These are phyloP conservation scores for Psilocybe cubensis DNA, from an alignment of 768 basidiomycete genomes.

Conservation along the genomic window DNA sequence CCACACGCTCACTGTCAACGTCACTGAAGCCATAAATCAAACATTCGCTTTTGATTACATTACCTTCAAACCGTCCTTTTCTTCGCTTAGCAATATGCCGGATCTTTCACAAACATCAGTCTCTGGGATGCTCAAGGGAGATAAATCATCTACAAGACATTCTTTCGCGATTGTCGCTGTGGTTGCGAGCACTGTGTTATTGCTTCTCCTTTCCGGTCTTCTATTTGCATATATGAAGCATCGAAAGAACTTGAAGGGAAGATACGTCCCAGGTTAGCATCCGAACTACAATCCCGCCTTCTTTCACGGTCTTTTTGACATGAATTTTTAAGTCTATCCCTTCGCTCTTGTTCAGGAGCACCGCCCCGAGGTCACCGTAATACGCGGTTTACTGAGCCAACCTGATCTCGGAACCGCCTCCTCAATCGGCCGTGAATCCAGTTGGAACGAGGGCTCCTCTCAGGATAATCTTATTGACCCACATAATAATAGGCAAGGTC, in stretches of 20 bases:
- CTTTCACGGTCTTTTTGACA: neutral
- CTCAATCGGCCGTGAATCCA: neutral
- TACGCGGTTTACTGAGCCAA: neutral
- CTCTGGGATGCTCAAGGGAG: neutral
- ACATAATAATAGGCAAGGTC: neutral
- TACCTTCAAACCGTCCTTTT: slow-evolving; percentile 27
- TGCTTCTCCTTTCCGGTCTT: slow-evolving; percentile 4
- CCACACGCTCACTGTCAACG: slow-evolving; percentile 26
- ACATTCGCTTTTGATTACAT: slow-evolving; percentile 30
- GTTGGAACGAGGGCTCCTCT: neutral
- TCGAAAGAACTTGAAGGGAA: neutral
- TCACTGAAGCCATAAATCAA: slow-evolving; percentile 25
- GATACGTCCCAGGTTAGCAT: slow-evolving; percentile 8
- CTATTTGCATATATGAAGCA: neutral
- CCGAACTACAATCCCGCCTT: neutral
- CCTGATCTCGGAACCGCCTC: neutral
- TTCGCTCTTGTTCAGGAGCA: neutral
- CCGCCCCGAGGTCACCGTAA: neutral
- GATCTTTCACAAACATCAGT: neutral
- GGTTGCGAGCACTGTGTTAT: neutral
- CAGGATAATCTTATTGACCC: neutral
- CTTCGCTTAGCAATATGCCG: slow-evolving; percentile 19
- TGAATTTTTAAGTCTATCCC: slow-evolving; percentile 2
- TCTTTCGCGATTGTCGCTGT: slow-evolving; percentile 2
- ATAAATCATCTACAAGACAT: slow-evolving; percentile 2